Evolutionary conservation across 2,329 filamentous ascomycete species (phyloP), one percentile per base, ranked within the genome.

Genomic region (Cytospora mali): DNA sequence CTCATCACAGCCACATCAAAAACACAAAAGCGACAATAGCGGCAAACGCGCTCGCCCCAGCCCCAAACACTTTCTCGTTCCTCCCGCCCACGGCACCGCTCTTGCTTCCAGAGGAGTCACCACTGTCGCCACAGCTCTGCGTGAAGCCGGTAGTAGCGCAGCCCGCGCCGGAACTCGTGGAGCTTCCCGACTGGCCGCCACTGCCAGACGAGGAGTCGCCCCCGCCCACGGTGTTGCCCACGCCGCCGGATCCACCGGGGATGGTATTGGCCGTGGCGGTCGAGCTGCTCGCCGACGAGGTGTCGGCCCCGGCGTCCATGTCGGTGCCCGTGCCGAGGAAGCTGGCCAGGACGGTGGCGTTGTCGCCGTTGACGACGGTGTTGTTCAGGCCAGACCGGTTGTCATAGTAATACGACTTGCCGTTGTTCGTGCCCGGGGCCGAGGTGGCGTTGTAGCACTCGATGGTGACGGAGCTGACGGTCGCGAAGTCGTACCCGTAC

Each of bases 401-500:
- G 66, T 84, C 88, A 81, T 91, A 97, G 68, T 87, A 84, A 82
- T 98, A 99, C 27, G 88, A 88, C 68, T 80, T 84, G 67, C 86
- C 85, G 60, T 82, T 85, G 75, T 87, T 90, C 25, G 84, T 82
- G 31, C 94, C 95, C 4, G 92, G 87, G 0, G 73, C 71, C 21
- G 68, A 76, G 60, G 77, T 74, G 35, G 84, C 80, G 69, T 93
- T 84, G 81, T 91, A 98, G 87, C 95, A 99, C 68, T 93, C 79
- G 39, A 98, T 87, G n/a, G 80, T 83, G 64, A 99, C 86, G 60
- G 93, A 86, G 60, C 86, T 82, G 70, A 97, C 86, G 50, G 85
- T 86, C 59, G 93, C 90, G 74, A 90, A 97, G 81, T 95, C 97
- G 82, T 97, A 98, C 33, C 92, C 91, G 72, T 91, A 82, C 58